These are phyloP conservation scores for Colletotrichum sublineola DNA, from an alignment of 2,329 filamentous ascomycete species.

Conservation along the genomic window DNA sequence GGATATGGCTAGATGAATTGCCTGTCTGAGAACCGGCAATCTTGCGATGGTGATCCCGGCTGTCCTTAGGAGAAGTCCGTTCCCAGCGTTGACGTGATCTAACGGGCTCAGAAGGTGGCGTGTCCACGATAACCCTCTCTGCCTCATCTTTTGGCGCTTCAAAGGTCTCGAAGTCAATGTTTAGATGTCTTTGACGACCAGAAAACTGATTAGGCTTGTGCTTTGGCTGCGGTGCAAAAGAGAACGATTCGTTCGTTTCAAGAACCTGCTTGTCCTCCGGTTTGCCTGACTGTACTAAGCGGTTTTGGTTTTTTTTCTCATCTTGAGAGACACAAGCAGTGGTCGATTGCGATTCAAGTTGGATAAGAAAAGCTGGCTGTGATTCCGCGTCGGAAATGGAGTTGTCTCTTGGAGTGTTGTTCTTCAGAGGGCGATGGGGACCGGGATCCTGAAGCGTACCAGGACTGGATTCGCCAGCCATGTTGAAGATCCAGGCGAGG, in stretches of 20 bases:
- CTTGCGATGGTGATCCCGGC: not conserved
- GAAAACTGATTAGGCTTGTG: constrained; percentile 32
- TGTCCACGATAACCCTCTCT: not conserved
- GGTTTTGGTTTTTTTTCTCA: not conserved
- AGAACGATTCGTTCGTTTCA: not conserved
- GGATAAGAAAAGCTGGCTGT: not conserved
- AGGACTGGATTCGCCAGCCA: constrained; percentile 10
- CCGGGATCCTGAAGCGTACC: not conserved
- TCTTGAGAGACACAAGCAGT: not conserved
- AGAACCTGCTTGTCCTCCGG: not conserved
- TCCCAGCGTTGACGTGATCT: not conserved
- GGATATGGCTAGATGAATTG: not conserved
- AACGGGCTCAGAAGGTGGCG: not conserved
- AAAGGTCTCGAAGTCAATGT: constrained; percentile 4
- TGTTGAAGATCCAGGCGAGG: not conserved
- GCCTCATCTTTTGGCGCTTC: not conserved
- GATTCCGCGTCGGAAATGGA: not conserved
- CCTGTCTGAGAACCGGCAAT: not conserved
- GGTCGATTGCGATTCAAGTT: not conserved
- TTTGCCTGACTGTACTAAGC: not conserved
- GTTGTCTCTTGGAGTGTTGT: not conserved
- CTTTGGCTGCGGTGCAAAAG: constrained; percentile 22
- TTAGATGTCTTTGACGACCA: constrained; percentile 10
- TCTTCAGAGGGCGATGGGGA: not conserved
- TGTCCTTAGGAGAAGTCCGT: not conserved